These are phyloP conservation scores for Cucurbita argyrosperma DNA, from an alignment of 306 rosid species.

Conservation along the genomic window DNA sequence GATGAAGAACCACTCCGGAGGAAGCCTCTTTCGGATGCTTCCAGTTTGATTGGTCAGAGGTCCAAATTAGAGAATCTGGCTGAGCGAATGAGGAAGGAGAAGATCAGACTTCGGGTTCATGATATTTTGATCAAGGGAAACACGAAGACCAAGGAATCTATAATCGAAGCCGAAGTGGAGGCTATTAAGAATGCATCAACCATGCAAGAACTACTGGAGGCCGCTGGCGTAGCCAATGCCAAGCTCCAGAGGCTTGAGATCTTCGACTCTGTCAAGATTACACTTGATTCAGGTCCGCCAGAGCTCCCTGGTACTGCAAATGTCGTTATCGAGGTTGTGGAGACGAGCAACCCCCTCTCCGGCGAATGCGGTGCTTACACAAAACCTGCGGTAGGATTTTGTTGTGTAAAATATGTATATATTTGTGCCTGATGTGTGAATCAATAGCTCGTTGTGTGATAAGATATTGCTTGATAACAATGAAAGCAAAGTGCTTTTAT, in stretches of 20 bases:
- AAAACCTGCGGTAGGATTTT: slow-evolving; percentile 58
- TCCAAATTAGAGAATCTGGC: slow-evolving; percentile 38
- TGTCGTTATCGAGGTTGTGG: slow-evolving; percentile 56
- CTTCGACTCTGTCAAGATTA: slow-evolving; percentile 52
- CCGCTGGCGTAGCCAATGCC: slow-evolving; percentile 42
- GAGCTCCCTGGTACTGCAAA: slow-evolving; percentile 76
- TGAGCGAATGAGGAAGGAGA: slow-evolving; percentile 45
- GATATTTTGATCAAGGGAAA: slow-evolving; percentile 75
- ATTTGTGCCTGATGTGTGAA: neutral
- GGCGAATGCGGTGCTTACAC: slow-evolving; percentile 61
- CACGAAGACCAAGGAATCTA: slow-evolving; percentile 60
- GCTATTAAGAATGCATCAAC: slow-evolving; percentile 41
- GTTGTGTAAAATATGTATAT: neutral
- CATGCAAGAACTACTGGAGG: slow-evolving; percentile 65
- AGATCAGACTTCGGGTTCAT: slow-evolving; percentile 68
- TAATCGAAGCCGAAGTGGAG: slow-evolving; percentile 71
- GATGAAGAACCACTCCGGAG: slow-evolving; percentile 16
- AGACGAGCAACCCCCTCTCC: slow-evolving; percentile 32
- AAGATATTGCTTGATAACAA: slow-evolving; percentile 8
- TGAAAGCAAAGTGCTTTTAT: neutral
- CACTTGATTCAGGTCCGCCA: slow-evolving; percentile 72
- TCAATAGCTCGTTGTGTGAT: slow-evolving; percentile 3
- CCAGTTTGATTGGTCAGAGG: slow-evolving; percentile 31
- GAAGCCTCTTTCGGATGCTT: slow-evolving; percentile 18
- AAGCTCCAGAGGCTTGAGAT: slow-evolving; percentile 61